These are phyloP conservation scores for Stagonosporopsis cucurbitacearum DNA, from an alignment of 2,329 filamentous ascomycete species.

Conservation along the genomic window DNA sequence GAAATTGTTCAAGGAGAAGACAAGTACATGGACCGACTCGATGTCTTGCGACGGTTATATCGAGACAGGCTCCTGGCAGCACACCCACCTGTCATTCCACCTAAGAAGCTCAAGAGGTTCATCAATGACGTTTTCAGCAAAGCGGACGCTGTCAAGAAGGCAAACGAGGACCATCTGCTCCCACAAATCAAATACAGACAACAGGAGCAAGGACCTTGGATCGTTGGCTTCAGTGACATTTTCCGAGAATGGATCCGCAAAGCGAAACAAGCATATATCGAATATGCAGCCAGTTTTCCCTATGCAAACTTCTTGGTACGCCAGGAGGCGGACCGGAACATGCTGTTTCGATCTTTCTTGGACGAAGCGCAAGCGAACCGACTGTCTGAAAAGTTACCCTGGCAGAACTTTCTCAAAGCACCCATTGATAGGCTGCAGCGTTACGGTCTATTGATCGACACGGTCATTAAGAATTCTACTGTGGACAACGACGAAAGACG, in stretches of 20 bases:
- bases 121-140: slow-evolving; percentile 87
- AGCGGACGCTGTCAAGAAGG: slow-evolving; percentile 83
- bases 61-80: slow-evolving; percentile 76
- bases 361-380: slow-evolving; percentile 80
- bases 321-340: slow-evolving; percentile 82
- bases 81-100: slow-evolving; percentile 80
- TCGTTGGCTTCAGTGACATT: slow-evolving; percentile 92
- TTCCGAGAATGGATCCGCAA: slow-evolving; percentile 99
- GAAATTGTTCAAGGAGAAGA: slow-evolving; percentile 96
- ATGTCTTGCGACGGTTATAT: slow-evolving; percentile 85
- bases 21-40: slow-evolving; percentile 84
- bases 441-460: slow-evolving; percentile 82
- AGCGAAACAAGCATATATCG: slow-evolving; percentile 84
- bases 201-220: slow-evolving; percentile 94
- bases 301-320: slow-evolving; percentile 82
- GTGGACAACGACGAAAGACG: slow-evolving; percentile 88
- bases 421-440: slow-evolving; percentile 92
- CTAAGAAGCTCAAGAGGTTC: slow-evolving; percentile 80
- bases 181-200: slow-evolving; percentile 96
- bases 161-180: slow-evolving; percentile 90
- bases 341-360: slow-evolving; percentile 85
- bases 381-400: slow-evolving; percentile 81
- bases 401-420: slow-evolving; percentile 92
- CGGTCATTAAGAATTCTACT: slow-evolving; percentile 82
- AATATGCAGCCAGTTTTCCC: slow-evolving; percentile 88